These are phyloP conservation scores for Phaeotremella fagi DNA, from an alignment of 768 basidiomycete species.

Conservation along the genomic window DNA sequence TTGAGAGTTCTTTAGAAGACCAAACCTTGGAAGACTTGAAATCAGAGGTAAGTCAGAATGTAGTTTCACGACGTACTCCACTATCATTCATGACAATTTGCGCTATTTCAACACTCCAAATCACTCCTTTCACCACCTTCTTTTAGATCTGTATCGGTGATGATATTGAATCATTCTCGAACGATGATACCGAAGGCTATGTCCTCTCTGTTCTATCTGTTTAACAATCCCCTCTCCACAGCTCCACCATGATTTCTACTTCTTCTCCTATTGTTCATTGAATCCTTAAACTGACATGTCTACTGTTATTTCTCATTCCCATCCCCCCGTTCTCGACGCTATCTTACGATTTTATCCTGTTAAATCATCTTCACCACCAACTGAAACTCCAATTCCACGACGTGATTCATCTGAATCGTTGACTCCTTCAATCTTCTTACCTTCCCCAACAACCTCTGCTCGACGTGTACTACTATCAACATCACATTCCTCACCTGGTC, in stretches of 20 bases:
- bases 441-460: constrained; percentile 4
- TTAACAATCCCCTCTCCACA: neutral
- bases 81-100: too few species aligned
- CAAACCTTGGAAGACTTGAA: neutral
- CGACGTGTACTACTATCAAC: neutral
- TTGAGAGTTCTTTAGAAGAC: neutral
- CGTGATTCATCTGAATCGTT: constrained; percentile 1
- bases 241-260: constrained; percentile 1
- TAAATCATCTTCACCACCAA: neutral
- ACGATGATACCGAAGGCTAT: too few species aligned
- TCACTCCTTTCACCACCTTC: too few species aligned
- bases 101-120: too few species aligned
- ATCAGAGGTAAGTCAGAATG: neutral
- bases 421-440: constrained; percentile 4
- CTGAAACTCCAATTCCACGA: neutral
- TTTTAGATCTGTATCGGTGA: too few species aligned
- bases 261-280: neutral
- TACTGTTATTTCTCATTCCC: neutral
- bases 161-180: too few species aligned
- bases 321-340: constrained; percentile 21
- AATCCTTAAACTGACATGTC: neutral
- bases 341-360: constrained; percentile 23
- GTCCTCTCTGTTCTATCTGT: too few species aligned
- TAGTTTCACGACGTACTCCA: too few species aligned
- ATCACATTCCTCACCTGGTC: constrained; percentile 1